Conservation (phyloP, 2,329 filamentous ascomycete species). For the Colletotrichum caudatum region DNA sequence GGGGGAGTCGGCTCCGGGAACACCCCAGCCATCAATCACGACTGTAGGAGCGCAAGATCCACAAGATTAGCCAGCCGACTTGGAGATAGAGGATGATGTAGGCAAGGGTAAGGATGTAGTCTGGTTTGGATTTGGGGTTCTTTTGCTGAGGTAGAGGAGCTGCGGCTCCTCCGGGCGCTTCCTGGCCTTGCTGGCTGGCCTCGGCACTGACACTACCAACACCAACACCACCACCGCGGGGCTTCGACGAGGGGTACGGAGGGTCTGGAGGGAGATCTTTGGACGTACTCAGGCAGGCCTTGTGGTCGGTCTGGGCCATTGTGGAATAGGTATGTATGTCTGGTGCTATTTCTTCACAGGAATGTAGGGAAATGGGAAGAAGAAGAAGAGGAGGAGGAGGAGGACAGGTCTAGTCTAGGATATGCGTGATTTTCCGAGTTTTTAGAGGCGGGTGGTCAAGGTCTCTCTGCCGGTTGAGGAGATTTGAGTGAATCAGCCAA, state of each 20-base stretch:
- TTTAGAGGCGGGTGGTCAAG: slow-evolving; percentile 45
- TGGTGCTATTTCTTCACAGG: slow-evolving; percentile 31
- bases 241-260: slow-evolving; percentile 41
- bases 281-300: slow-evolving; percentile 72
- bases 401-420: slow-evolving; percentile 11
- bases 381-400: slow-evolving; percentile 4
- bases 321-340: slow-evolving; percentile 43
- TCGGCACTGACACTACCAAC: slow-evolving; percentile 18
- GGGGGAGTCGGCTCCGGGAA: slow-evolving; percentile 82
- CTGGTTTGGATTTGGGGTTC: slow-evolving; percentile 39
- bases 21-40: slow-evolving; percentile 99
- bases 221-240: slow-evolving; percentile 31
- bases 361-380: slow-evolving; percentile 7
- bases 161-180: slow-evolving; percentile 8
- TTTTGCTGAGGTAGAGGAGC: slow-evolving; percentile 38
- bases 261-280: slow-evolving; percentile 49
- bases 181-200: slow-evolving; percentile 16
- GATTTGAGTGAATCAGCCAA: slow-evolving; percentile 41
- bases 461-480: slow-evolving; percentile 43
- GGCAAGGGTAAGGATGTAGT: slow-evolving; percentile 44
- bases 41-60: slow-evolving; percentile 71
- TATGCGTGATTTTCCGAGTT: slow-evolving; percentile 50
- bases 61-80: slow-evolving; percentile 69
- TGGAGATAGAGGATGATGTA: slow-evolving; percentile 69
- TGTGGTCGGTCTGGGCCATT: slow-evolving; percentile 69